These are phyloP conservation scores for Neoascochyta sp. DNA, from an alignment of 2,329 filamentous ascomycete genomes.

Conservation along the genomic window DNA sequence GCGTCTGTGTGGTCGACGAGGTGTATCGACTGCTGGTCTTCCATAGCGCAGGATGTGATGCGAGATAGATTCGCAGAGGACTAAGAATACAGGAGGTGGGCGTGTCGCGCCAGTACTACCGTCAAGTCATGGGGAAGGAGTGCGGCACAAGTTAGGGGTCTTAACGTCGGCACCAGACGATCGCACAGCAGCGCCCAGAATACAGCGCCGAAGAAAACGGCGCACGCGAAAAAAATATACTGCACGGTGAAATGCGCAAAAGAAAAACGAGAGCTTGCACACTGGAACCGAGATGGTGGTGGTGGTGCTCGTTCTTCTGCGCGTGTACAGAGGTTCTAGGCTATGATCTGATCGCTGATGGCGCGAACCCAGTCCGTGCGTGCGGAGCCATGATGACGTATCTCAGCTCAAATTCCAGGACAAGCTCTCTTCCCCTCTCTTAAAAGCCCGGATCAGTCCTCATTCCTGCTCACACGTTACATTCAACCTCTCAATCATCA, in stretches of 20 bases:
- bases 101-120: constrained; percentile 25
- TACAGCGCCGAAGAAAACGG: no score
- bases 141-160: constrained; percentile 15
- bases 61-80: constrained; percentile 1
- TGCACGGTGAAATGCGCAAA: no score
- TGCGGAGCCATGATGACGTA: constrained; percentile 7
- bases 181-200: no score
- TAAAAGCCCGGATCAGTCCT: no score
- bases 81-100: constrained; percentile 11
- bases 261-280: no score
- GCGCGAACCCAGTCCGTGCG: constrained; percentile 7
- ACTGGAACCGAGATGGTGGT: no score
- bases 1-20: constrained; percentile 57
- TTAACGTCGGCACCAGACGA: no score
- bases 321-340: no score
- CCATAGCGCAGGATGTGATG: constrained; percentile 13
- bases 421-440: constrained; percentile 4
- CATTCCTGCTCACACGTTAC: constrained; percentile 5
- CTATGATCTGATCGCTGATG: constrained; percentile 9
- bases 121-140: constrained; percentile 25
- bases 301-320: no score
- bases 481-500: constrained; percentile 4
- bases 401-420: no score
- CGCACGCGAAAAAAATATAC: no score
- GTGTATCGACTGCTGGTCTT: constrained; percentile 62